Percentiles rank a stretch among this genome's conserved stretches.
Conservation (phyloP, 192 early-diverging fungal genomes). For the Rhizophagus clarus region DNA sequence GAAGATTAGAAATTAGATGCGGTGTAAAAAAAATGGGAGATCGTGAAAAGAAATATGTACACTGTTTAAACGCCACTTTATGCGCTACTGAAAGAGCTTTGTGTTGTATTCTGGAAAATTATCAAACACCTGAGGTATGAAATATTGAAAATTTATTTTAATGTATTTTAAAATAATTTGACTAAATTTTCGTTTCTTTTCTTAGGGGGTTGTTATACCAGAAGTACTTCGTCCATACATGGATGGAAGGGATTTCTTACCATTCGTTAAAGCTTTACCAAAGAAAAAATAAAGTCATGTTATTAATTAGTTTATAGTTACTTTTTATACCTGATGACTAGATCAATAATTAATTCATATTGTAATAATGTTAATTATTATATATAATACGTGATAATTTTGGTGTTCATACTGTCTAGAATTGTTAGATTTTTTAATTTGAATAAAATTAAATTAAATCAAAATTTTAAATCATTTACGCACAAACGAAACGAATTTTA, state of each 20-base stretch:
- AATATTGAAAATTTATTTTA: neutral
- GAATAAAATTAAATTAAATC: too few species aligned
- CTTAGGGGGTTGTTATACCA: constrained; percentile 84
- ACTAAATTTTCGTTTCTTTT: neutral
- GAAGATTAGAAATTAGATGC: constrained; percentile 91
- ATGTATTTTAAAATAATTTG: neutral
- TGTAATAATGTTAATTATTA: too few species aligned
- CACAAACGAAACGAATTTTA: too few species aligned
- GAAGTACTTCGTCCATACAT: constrained; percentile 87
- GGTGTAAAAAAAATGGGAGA: constrained; percentile 98
- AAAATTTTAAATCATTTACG: too few species aligned
- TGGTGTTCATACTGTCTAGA: too few species aligned
- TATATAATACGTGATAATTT: too few species aligned
- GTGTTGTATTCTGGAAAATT: constrained; percentile 95
- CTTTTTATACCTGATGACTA: neutral
- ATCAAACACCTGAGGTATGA: constrained; percentile 76
- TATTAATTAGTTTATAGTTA: neutral
- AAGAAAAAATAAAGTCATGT: constrained; percentile 24
- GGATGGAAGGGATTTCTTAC: constrained; percentile 91
- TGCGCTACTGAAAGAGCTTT: constrained; percentile 94
- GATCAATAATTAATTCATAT: too few species aligned
- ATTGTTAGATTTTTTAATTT: too few species aligned
- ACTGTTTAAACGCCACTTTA: constrained; percentile 96
- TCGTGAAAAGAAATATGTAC: constrained; percentile 92
- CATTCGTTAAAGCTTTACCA: constrained; percentile 56